These are phyloP conservation scores for Prunus fruticosa DNA, from an alignment of 306 rosid species.

Conservation along the genomic window DNA sequence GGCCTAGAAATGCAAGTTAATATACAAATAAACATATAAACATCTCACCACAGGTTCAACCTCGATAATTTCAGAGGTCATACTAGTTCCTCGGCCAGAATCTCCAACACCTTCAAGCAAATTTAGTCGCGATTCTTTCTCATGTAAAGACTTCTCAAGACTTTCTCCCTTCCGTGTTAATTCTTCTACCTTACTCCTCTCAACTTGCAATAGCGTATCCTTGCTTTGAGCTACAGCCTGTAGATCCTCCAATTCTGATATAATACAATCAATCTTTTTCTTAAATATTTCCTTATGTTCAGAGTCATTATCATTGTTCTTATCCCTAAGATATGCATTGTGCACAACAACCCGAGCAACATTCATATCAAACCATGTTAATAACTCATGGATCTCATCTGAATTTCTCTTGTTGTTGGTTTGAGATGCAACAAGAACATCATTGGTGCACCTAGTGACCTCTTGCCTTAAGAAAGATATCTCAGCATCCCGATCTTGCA, in stretches of 20 bases:
- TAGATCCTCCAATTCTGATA: slow-evolving; percentile 66
- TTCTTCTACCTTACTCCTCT: slow-evolving; percentile 70
- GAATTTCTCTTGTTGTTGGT: slow-evolving; percentile 51
- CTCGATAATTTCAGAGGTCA: slow-evolving; percentile 72
- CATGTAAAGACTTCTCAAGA: slow-evolving; percentile 64
- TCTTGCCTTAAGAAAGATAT: slow-evolving; percentile 97
- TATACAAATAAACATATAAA: slow-evolving; percentile 13
- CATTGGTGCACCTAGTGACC: slow-evolving; percentile 91
- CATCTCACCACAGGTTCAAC: slow-evolving; percentile 82
- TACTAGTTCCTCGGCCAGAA: slow-evolving; percentile 45
- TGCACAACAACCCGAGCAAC: slow-evolving; percentile 50
- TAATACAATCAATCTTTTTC: slow-evolving; percentile 51
- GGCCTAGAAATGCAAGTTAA: neutral
- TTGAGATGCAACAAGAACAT: slow-evolving; percentile 84
- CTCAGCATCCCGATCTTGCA: slow-evolving; percentile 93
- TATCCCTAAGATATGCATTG: slow-evolving; percentile 42
- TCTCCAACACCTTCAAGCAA: slow-evolving; percentile 75
- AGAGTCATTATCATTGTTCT: slow-evolving; percentile 39
- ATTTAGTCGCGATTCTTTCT: slow-evolving; percentile 68
- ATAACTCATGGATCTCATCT: slow-evolving; percentile 64
- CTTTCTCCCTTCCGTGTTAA: slow-evolving; percentile 54
- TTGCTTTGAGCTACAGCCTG: slow-evolving; percentile 55
- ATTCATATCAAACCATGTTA: slow-evolving; percentile 64
- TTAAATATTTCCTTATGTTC: slow-evolving; percentile 70
- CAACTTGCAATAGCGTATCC: slow-evolving; percentile 66